phyloP scores from a whole-genome alignment of 2,329 filamentous ascomycete species.

The Fusarium pseudoanthophilum region DNA sequence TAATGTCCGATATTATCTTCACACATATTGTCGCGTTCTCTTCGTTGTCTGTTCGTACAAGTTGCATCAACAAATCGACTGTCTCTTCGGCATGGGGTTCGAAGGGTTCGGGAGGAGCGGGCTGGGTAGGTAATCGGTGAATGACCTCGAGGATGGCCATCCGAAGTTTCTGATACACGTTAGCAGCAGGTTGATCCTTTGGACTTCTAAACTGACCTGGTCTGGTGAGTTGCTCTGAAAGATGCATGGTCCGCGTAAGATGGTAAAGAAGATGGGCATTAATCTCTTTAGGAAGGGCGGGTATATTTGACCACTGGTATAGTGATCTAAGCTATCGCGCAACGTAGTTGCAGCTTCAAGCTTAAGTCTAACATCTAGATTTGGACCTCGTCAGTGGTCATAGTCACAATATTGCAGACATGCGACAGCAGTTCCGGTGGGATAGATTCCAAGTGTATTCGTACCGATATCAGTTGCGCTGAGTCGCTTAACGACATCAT shows the following conservation, averaged over 20 bases:
- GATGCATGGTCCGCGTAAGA: constrained; percentile 85
- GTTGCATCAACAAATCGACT: constrained; percentile 87
- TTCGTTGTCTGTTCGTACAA: constrained; percentile 94
- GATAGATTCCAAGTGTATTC: constrained; percentile 9
- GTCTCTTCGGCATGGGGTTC: constrained; percentile 90
- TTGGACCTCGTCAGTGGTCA: constrained; percentile 10
- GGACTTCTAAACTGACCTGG: constrained; percentile 68
- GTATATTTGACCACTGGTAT: constrained; percentile 82
- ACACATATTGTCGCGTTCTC: constrained; percentile 99
- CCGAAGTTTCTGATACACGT: constrained; percentile 75
- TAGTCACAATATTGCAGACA: background rate
- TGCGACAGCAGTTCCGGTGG: constrained; percentile 36
- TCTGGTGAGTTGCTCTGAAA: constrained; percentile 92
- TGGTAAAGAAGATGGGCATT: constrained; percentile 88
- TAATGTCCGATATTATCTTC: constrained; percentile 97
- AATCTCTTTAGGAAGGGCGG: constrained; percentile 84
- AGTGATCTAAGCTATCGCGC: constrained; percentile 91
- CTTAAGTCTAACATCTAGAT: constrained; percentile 81
- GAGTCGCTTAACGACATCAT: constrained; percentile 71
- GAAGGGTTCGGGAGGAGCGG: constrained; percentile 79
- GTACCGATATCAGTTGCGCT: constrained; percentile 65
- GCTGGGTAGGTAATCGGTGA: constrained; percentile 80
- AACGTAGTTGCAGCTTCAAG: constrained; percentile 85
- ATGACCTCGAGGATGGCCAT: constrained; percentile 95
- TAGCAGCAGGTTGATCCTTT: constrained; percentile 16